Evolutionary conservation across 768 basidiomycete genomes (phyloP).

Genomic region (Calocera cornea): DNA sequence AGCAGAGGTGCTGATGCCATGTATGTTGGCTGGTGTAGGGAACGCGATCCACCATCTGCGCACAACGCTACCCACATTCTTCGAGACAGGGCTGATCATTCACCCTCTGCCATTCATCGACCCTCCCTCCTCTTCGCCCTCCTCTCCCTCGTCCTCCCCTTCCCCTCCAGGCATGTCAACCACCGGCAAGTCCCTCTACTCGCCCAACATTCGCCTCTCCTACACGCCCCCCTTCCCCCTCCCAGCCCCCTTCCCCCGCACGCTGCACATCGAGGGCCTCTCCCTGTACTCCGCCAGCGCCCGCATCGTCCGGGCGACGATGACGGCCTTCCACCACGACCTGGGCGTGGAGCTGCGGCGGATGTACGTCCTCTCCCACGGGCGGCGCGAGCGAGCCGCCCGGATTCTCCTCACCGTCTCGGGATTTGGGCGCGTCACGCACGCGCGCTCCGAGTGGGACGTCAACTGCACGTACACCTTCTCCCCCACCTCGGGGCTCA

Average conservation of each 20-base stretch:
- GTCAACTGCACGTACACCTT: conserved; percentile 66
- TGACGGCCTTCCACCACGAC: conserved; percentile 62
- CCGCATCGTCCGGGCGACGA: conserved; percentile 53
- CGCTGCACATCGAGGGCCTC: conserved; percentile 59
- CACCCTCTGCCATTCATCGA: conserved; percentile 11
- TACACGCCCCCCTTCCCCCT: conserved; percentile 57
- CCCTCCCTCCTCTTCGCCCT: neutral
- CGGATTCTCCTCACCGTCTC: conserved; percentile 41
- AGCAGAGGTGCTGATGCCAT: conserved; percentile 8
- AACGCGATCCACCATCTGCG: conserved; percentile 56
- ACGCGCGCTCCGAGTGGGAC: conserved; percentile 52
- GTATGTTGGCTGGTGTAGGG: conserved; percentile 29
- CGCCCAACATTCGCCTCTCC: conserved; percentile 43
- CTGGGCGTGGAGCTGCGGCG: conserved; percentile 39
- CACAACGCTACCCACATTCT: conserved; percentile 59
- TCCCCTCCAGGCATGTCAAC: conserved; percentile 20
- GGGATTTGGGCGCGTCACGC: conserved; percentile 51
- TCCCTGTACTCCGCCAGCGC: conserved; percentile 60
- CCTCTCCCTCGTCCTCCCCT: neutral
- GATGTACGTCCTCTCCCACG: conserved; percentile 28
- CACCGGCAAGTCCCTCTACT: conserved; percentile 33
- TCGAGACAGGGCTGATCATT: conserved; percentile 49
- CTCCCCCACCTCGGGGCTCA: conserved; percentile 50
- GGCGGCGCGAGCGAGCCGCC: conserved; percentile 21
- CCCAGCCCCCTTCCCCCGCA: conserved; percentile 50